Evolutionary conservation across 495 filamentous ascomycete species (phyloP), one percentile per base, ranked within the genome.

Genomic region (Hyphodiscus hymeniophilus): DNA sequence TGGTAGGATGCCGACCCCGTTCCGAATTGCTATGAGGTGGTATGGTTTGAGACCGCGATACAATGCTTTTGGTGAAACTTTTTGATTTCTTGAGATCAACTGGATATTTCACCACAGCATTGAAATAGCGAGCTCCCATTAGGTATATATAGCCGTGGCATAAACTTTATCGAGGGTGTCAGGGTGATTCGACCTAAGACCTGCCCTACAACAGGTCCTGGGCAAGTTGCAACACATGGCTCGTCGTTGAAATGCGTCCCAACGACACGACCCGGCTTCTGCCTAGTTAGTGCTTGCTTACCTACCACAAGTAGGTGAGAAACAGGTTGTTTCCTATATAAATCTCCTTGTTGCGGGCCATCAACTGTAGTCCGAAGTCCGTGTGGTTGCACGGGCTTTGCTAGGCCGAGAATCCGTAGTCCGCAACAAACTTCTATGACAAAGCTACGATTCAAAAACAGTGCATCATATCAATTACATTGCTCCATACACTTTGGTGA

Each of bases 61-160:
- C 47, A 44, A 50, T 50, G 39, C 47, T 50, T 50, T 50, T 50
- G 44, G 38, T 50, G 47, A 50, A 50, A 50, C 47, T 50, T 50
- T 50, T 31, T 17, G 44, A 38, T 44, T 50, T 50, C 38, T 50
- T 50, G 18, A 50, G 47, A 50, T 50, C 47, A 50, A 50, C 47
- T 50, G 38, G 47, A 50, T 50, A 38, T 50, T 50, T 39, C 44
- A 21, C 38, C 42, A 50, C 30, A 20, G 38, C 47, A 50, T 50
- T n/a, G 3, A 50, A 50, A 34, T 39, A 50, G 22, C 47, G 47
- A 50, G 47, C n/a, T 50, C 47, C 47, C 47, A 50, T 50, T 21
- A 50, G 47, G 30, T 50, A 50, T n/a, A n/a, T 50, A 50, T 50
- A 50, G 47, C 47, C 44, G 39, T 44, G 47, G 47, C 47, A 50